These are phyloP conservation scores for Xylariales sp. DNA, from an alignment of 2,329 filamentous ascomycete genomes.

Conservation along the genomic window DNA sequence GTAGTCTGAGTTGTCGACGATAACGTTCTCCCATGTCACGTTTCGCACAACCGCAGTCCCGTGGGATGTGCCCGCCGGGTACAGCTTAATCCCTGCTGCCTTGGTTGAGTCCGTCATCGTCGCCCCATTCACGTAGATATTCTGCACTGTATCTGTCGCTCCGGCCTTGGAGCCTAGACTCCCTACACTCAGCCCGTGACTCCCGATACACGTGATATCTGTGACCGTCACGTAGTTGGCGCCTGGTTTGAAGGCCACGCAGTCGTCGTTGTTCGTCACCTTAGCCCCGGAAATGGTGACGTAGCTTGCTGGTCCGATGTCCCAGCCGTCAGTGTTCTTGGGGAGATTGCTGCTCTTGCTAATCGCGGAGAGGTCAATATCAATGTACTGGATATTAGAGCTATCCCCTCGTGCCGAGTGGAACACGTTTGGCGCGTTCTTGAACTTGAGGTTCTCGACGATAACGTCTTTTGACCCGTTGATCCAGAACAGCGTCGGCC, in stretches of 20 bases:
- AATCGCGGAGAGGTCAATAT: constrained; percentile 24
- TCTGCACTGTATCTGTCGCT: constrained; percentile 26
- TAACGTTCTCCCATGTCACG: constrained; percentile 34
- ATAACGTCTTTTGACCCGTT: constrained; percentile 19
- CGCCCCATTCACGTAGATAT: constrained; percentile 29
- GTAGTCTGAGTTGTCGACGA: constrained; percentile 34
- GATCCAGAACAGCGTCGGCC: constrained; percentile 33
- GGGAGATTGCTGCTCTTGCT: constrained; percentile 33
- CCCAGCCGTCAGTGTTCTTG: constrained; percentile 38
- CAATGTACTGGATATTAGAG: constrained; percentile 29
- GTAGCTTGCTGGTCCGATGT: constrained; percentile 32
- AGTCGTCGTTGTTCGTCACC: constrained; percentile 34
- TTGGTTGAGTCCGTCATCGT: constrained; percentile 34
- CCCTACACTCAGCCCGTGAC: constrained; percentile 34
- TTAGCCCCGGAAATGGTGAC: constrained; percentile 26
- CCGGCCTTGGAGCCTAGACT: constrained; percentile 26
- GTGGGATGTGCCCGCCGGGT: constrained; percentile 28
- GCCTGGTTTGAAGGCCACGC: constrained; percentile 33
- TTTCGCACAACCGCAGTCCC: constrained; percentile 31
- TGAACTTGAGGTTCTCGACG: constrained; percentile 28
- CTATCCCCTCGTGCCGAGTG: constrained; percentile 30
- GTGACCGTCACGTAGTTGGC: constrained; percentile 33
- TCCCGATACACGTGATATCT: constrained; percentile 31
- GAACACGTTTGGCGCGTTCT: constrained; percentile 36
- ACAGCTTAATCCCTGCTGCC: constrained; percentile 33